Percentiles rank a stretch among this genome's conserved stretches.
Evolutionary conservation across 805 yeast genomes (phyloP).

Genomic region (Debaryomyces tyrocola): DNA sequence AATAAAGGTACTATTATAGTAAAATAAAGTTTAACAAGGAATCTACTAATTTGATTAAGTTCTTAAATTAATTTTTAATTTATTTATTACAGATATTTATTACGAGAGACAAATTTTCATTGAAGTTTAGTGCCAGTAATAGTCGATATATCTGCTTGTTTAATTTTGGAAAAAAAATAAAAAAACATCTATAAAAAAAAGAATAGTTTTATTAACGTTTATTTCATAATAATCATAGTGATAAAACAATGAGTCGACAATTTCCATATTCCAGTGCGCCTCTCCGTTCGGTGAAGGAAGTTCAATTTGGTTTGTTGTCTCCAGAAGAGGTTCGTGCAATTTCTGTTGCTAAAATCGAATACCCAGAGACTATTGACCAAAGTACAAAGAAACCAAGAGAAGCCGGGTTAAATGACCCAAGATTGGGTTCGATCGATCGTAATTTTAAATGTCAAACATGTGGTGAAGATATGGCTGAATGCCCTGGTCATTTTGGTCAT

Average conservation of each 20-base stretch:
- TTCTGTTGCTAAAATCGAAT: constrained; percentile 96
- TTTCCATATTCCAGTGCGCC: constrained; percentile 98
- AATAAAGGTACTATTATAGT: background rate
- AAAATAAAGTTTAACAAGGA: background rate
- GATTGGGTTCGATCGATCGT: constrained; percentile 95
- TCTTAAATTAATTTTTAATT: background rate
- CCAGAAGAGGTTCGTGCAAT: constrained; percentile 97
- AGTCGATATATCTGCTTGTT: background rate
- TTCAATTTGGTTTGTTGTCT: constrained; percentile 95
- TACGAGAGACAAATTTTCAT: background rate
- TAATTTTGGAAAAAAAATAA: constrained; percentile 6
- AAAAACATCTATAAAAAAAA: constrained; percentile 12
- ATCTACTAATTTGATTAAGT: background rate
- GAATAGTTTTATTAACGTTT: background rate
- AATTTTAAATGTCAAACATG: constrained; percentile 98
- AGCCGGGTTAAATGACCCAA: constrained; percentile 96
- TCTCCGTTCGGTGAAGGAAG: constrained; percentile 94
- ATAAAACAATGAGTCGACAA: constrained; percentile 41
- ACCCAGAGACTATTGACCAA: constrained; percentile 99
- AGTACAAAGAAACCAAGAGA: constrained; percentile 91
- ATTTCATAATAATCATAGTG: background rate
- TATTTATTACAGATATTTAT: constrained; percentile 1
- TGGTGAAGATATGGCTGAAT: constrained; percentile 98
- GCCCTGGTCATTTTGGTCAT: constrained; percentile 99
- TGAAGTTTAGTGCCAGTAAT: background rate